Evolutionary conservation across 768 basidiomycete genomes (phyloP), one percentile per base, ranked within the genome.

Genomic region (Lactarius vividus): DNA sequence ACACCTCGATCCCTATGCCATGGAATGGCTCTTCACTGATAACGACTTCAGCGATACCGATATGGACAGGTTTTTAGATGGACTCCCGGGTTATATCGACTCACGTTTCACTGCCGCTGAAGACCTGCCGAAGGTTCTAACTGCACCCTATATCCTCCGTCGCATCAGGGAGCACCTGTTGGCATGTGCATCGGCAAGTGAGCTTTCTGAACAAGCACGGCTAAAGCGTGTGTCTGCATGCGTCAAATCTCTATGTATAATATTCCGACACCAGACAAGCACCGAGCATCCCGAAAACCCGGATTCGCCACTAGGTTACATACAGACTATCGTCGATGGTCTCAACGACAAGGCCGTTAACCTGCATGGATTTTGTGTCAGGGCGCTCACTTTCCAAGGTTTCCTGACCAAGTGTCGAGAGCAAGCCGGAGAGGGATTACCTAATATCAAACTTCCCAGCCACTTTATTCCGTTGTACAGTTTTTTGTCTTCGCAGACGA

Each of bases 51-150:
- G n/a, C 35, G 59, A 65, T 35, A 18, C 2, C 26, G 59, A 61
- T n/a, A 65, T 65, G 64, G 59, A 65, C 59, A 57, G n/a, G 15
- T 65, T 61, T 42, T 46, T 61, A 20, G 44, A 40, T 39, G 59
- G 59, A 1, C 64, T 65, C 13, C 59, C 59, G 9, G 64, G 64
- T n/a, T 65, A 65, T n/a, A 57, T 65, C 11, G 20, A 55, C 20
- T 61, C 64, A 4, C 8, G 0, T 56, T 31, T 39, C 42, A 57
- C 64, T 8, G n/a, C 29, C 13, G 13, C 11, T 13, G 9, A 26
- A 6, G 20, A 11, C 7, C 10, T 61, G 59, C 33, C 20, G 23
- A 16, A 46, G 40, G n/a, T 49, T 16, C 8, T 61, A 5, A 26
- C 42, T 20, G 28, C 40, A 8, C 33, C 29, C 0, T 16, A 39